phyloP scores from a whole-genome alignment of 768 basidiomycete genomes.

The Xerocomus brunneocitrinus region DNA sequence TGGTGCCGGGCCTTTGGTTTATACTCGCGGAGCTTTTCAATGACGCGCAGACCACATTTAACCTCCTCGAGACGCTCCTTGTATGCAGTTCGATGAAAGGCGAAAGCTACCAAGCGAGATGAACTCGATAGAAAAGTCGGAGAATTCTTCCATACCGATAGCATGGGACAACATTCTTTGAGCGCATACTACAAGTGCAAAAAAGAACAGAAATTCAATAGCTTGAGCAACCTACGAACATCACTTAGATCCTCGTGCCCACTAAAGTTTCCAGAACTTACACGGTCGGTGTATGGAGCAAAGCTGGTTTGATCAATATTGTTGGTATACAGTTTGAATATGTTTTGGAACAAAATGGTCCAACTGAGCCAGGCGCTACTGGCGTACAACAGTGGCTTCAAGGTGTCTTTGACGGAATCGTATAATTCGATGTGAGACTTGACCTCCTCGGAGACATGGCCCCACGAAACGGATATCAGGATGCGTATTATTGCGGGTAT shows the following conservation, averaged over 20 bases:
- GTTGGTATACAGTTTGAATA: constrained; percentile 53
- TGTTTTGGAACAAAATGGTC: constrained; percentile 67
- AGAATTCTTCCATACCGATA: constrained; percentile 36
- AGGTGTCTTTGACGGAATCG: constrained; percentile 60
- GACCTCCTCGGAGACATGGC: constrained; percentile 66
- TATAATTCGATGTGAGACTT: constrained; percentile 68
- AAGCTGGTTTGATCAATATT: constrained; percentile 39
- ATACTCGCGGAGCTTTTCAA: constrained; percentile 66
- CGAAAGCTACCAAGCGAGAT: constrained; percentile 44
- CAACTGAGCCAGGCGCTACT: constrained; percentile 68
- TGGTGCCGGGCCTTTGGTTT: constrained; percentile 42
- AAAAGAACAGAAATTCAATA: constrained; percentile 72
- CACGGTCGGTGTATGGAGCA: constrained; percentile 58
- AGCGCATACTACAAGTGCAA: constrained; percentile 55
- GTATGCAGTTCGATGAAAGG: constrained; percentile 76
- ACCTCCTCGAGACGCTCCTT: constrained; percentile 65
- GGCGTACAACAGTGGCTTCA: constrained; percentile 72
- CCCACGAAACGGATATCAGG: constrained; percentile 60
- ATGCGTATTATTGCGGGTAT: constrained; percentile 52
- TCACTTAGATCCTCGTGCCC: background rate
- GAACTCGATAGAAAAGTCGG: background rate
- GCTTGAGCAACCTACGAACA: constrained; percentile 49
- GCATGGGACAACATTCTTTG: constrained; percentile 70
- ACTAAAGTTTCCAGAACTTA: constrained; percentile 25
- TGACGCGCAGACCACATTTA: constrained; percentile 46